Conservation (phyloP, 140 eudicot genomes). For the Bidens hawaiensis region DNA sequence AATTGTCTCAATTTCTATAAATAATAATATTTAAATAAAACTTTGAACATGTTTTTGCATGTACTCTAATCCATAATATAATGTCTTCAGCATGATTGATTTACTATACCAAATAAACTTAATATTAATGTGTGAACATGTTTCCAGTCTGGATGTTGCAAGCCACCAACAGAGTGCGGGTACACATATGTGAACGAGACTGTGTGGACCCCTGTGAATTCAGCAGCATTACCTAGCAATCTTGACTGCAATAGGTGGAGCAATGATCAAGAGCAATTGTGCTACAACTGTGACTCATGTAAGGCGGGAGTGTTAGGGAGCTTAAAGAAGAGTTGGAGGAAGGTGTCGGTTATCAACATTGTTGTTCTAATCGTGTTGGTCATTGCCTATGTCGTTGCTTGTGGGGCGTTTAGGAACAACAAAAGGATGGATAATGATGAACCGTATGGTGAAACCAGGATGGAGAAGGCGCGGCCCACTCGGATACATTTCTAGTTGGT, state of each 20-base stretch:
- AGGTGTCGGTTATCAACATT: constrained; percentile 84
- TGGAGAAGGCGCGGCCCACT: constrained; percentile 85
- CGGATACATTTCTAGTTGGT: constrained; percentile 54
- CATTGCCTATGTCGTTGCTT: constrained; percentile 65
- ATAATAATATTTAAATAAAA: background rate
- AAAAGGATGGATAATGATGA: constrained; percentile 80
- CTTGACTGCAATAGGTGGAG: constrained; percentile 67
- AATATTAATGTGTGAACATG: background rate
- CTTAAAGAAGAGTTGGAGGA: constrained; percentile 91
- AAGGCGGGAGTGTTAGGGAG: constrained; percentile 92
- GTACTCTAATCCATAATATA: no score
- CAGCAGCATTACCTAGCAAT: constrained; percentile 27
- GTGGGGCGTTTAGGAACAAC: constrained; percentile 88
- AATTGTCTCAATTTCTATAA: background rate
- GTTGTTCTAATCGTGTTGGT: constrained; percentile 71
- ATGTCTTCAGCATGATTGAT: background rate
- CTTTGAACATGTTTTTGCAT: background rate
- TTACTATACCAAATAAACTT: background rate
- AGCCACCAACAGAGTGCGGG: constrained; percentile 92
- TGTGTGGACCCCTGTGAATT: constrained; percentile 47
- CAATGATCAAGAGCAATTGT: constrained; percentile 69
- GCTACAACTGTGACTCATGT: constrained; percentile 82
- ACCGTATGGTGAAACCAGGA: constrained; percentile 78
- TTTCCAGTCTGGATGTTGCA: constrained; percentile 89
- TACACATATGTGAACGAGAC: constrained; percentile 71